Evolutionary conservation across 306 rosid species (phyloP).

Genomic region (Castanea crenata): DNA sequence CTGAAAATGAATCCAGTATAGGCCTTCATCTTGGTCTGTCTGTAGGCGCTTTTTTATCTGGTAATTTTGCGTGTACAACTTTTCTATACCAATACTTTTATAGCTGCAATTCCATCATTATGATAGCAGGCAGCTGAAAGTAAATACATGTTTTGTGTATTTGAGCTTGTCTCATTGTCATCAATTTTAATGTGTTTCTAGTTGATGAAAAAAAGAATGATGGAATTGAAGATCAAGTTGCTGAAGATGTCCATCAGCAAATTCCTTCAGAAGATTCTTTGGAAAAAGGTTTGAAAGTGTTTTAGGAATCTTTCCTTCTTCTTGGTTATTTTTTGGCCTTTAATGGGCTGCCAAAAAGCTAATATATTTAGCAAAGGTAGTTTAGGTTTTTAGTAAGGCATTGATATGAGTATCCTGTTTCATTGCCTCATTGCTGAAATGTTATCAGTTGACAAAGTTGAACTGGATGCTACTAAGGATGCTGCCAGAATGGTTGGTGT

Average conservation of each 20-base stretch:
- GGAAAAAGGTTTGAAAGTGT: slow-evolving; percentile 42
- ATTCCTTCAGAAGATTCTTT: slow-evolving; percentile 32
- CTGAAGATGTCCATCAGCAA: slow-evolving; percentile 33
- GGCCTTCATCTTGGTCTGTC: slow-evolving; percentile 80
- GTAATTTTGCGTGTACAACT: slow-evolving; percentile 36
- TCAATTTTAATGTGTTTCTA: slow-evolving; percentile 41
- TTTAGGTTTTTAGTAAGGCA: background rate
- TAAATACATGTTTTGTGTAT: background rate
- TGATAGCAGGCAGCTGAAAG: slow-evolving; percentile 2
- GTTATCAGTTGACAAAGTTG: slow-evolving; percentile 55
- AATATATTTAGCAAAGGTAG: background rate
- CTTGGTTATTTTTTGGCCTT: background rate
- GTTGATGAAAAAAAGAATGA: slow-evolving; percentile 39
- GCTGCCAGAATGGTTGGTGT: slow-evolving; percentile 36
- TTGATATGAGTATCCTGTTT: background rate
- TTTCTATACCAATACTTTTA: background rate
- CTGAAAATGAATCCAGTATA: slow-evolving; percentile 47
- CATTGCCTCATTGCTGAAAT: slow-evolving; percentile 33
- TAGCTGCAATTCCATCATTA: slow-evolving; percentile 15
- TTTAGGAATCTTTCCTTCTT: slow-evolving; percentile 18
- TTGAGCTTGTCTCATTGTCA: slow-evolving; percentile 26
- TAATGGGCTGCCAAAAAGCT: slow-evolving; percentile 18
- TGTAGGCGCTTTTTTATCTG: slow-evolving; percentile 59
- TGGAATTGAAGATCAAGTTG: slow-evolving; percentile 40
- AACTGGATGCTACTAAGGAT: slow-evolving; percentile 40